Conservation (phyloP, 73 alveolate genomes). For the Effrenium voratum region DNA sequence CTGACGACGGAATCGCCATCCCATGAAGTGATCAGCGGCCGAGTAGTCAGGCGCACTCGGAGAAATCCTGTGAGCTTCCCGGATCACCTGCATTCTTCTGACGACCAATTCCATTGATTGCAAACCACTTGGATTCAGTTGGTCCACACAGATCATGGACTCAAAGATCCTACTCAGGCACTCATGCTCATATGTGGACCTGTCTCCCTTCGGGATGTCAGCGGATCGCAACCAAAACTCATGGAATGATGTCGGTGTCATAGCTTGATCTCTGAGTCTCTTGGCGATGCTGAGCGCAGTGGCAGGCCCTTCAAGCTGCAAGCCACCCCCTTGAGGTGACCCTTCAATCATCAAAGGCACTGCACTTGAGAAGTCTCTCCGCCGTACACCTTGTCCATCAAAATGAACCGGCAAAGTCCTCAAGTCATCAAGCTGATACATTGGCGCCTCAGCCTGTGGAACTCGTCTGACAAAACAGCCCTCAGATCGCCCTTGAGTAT, state of each 20-base stretch:
- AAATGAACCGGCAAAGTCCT: background rate
- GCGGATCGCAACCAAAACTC: background rate
- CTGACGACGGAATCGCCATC: background rate
- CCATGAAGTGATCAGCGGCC: constrained; percentile 21
- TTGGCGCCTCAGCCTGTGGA: background rate
- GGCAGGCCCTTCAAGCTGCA: constrained; percentile 5
- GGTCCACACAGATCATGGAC: constrained; percentile 4
- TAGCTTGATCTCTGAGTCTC: background rate
- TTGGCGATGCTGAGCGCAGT: background rate
- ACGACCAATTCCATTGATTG: background rate
- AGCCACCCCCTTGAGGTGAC: background rate
- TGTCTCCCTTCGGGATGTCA: constrained; percentile 12
- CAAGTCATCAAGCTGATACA: background rate
- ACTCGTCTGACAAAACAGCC: background rate
- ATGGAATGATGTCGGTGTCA: constrained; percentile 17
- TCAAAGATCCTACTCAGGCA: constrained; percentile 9
- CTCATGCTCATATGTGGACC: constrained; percentile 36
- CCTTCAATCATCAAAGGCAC: background rate
- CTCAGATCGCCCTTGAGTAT: background rate
- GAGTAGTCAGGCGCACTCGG: constrained; percentile 31
- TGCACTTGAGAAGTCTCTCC: background rate
- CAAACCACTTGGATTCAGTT: background rate
- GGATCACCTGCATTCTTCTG: background rate
- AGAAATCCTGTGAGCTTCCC: background rate
- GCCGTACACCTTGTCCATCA: background rate